Base-by-base conservation (phyloP, 371 early-diverging fungal genomes). In the Basidiobolus meristosporus region DNA sequence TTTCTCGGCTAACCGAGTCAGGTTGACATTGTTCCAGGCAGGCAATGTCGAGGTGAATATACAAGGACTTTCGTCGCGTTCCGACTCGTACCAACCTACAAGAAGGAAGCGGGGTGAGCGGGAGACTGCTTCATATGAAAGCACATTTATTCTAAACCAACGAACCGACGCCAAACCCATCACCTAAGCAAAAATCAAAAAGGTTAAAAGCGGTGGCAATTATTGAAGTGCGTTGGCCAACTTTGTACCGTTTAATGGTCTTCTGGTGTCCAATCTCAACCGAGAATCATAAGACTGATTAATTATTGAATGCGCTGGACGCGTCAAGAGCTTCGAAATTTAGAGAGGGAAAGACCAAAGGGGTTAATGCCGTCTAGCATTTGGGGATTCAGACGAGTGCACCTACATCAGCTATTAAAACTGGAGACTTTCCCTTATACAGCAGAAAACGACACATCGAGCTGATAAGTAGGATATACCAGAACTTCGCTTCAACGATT, bases 41-140 rank as follows among this genome's bases (percentile, higher is more conserved):
- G 87, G 87, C 36, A 82, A 70, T 1, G 78, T 78, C 3, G 82
- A 82, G 0, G 87, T 82, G 45, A 85, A 86, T 38, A 86, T 79
- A 53, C 87, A 86, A 19, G 80, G 80, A 18, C 67, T 58, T n/a
- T 50, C 53, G 20, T 42, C 42, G 2, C 52, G 50, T 23, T 59
- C 53, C 14, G 56, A 42, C 39, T 75, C 77, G 51, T 76, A 84
- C 83, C 82, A 82, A 0, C 73, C 62, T 63, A 46, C 15, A 36
- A 17, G 6, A 26, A 15, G 50, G 31, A 1, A 22, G 26, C 6
- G 20, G 23, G 2, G 31, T 10, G 31, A 4, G 23, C 14, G 6
- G 43, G 20, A 17, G 16, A 3, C 7, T 28, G 18, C 35, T 38
- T 17, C 12, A n/a, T 26, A n/a, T 14, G 15, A 9, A n/a, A 39